Base-by-base conservation (phyloP, 768 basidiomycete species). In the Sutorius australiensis region DNA sequence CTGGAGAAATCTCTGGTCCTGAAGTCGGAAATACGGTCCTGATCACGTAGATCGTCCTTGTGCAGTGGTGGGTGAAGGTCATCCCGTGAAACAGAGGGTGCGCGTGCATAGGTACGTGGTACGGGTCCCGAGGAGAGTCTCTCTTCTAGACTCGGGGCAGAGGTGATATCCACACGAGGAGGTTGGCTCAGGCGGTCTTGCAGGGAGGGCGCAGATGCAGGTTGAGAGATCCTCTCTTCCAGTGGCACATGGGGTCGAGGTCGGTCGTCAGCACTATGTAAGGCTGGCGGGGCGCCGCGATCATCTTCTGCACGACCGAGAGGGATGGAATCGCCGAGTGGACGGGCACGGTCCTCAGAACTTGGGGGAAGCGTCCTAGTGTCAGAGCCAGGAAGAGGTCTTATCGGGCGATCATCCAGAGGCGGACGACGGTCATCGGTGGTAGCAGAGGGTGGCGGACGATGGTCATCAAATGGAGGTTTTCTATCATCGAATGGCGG, bases 211-310 rank as follows among this genome's bases (percentile, higher is more conserved):
- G 65, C 46, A 32, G 67, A 59, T 3, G 62, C 58, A 38, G 70
- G 62, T 34, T 70, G 73, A 13, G 66, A 71, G 3, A 75, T 64
- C 31, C 76, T 67, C 44, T 75, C 75, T 70, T 75, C 74, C n/a
- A 74, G 58, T 28, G 72, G 56, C 43, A 65, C 52, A 46, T 55
- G 51, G 21, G 51, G 47, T 58, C 65, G 63, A 57, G 65, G 53
- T 58, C 58, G 64, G 52, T 63, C 71, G 43, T 69, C 67, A 31
- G 58, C 54, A 31, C 56, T 47, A 58, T 58, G 58, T 10, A 57
- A 50, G 12, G 49, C 30, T 42, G 54, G 54, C 51, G 34, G 62
- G n/a, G 56, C 24, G 19, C 58, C 57, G 41, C 70, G 67, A 51
- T 72, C 67, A 56, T 72, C 69, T 28, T 58, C 54, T 55, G 54